These are phyloP conservation scores for Fusarium illudens DNA, from an alignment of 2,329 filamentous ascomycete genomes.

Conservation along the genomic window DNA sequence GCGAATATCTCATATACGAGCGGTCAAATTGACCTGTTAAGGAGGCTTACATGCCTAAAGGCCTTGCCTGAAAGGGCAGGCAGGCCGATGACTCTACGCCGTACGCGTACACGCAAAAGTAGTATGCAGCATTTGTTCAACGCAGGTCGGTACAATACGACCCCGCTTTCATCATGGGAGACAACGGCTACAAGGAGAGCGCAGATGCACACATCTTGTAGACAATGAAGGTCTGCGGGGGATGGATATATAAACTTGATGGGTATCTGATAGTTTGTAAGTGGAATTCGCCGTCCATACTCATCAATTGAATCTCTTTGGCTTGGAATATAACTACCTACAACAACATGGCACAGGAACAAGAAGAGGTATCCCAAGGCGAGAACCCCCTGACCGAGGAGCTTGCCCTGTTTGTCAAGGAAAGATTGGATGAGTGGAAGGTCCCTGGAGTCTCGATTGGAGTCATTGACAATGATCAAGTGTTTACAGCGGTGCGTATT, in stretches of 20 bases:
- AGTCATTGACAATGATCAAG: constrained; percentile 38
- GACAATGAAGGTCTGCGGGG: neutral
- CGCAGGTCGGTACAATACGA: neutral
- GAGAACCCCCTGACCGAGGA: constrained; percentile 7
- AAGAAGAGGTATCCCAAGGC: neutral
- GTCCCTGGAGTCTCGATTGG: constrained; percentile 42
- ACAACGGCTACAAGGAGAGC: neutral
- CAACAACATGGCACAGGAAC: neutral
- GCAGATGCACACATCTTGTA: neutral
- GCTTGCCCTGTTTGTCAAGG: constrained; percentile 3
- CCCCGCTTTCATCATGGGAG: neutral
- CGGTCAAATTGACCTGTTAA: neutral
- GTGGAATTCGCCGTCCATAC: neutral
- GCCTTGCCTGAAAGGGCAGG: constrained; percentile 3
- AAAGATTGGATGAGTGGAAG: constrained; percentile 39
- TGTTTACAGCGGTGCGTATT: constrained; percentile 38
- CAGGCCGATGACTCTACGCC: neutral
- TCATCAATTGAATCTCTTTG: neutral
- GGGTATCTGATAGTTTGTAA: neutral
- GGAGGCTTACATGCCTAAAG: neutral
- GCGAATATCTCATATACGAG: neutral
- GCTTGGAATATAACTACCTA: neutral
- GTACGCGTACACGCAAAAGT: neutral
- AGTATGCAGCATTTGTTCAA: neutral
- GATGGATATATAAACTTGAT: neutral